Conservation (phyloP, 208 protist genomes). For the Acanthamoeba polyphaga region DNA sequence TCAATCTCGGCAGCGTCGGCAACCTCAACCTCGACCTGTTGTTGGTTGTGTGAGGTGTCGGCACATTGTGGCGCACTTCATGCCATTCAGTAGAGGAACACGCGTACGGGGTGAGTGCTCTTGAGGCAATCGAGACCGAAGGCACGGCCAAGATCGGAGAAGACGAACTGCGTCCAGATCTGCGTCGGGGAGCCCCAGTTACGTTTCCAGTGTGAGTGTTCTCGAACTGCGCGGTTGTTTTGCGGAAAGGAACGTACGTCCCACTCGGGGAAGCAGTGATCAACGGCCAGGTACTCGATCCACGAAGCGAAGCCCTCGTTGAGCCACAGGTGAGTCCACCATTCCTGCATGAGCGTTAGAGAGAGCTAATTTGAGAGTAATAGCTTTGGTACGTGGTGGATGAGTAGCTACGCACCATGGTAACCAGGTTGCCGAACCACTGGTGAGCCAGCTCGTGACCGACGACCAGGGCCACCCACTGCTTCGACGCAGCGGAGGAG, state of each 20-base stretch:
- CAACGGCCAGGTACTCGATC: constrained; percentile 78
- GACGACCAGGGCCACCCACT: constrained; percentile 77
- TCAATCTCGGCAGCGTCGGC: constrained; percentile 93
- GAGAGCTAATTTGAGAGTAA: too few species aligned
- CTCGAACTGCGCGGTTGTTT: too few species aligned
- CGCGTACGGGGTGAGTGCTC: constrained; percentile 94
- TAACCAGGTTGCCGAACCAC: constrained; percentile 98
- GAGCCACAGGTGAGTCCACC: constrained; percentile 98
- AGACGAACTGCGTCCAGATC: constrained; percentile 92
- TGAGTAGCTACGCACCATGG: constrained; percentile 88
- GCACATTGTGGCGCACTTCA: background rate
- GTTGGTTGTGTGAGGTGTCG: background rate
- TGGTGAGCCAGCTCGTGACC: constrained; percentile 94
- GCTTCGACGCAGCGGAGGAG: constrained; percentile 83
- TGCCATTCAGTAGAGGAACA: background rate
- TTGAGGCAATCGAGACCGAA: constrained; percentile 94
- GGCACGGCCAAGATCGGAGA: constrained; percentile 88
- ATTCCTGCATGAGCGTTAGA: constrained; percentile 82
- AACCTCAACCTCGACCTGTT: constrained; percentile 95
- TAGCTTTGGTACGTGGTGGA: too few species aligned
- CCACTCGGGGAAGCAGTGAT: constrained; percentile 79
- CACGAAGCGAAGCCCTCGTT: constrained; percentile 94
- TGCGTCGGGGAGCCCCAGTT: background rate
- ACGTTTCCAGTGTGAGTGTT: too few species aligned
- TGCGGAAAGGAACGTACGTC: constrained; percentile 50